Base-by-base conservation (phyloP, 73 alveolate genomes). In the Blepharisma japonicum region DNA sequence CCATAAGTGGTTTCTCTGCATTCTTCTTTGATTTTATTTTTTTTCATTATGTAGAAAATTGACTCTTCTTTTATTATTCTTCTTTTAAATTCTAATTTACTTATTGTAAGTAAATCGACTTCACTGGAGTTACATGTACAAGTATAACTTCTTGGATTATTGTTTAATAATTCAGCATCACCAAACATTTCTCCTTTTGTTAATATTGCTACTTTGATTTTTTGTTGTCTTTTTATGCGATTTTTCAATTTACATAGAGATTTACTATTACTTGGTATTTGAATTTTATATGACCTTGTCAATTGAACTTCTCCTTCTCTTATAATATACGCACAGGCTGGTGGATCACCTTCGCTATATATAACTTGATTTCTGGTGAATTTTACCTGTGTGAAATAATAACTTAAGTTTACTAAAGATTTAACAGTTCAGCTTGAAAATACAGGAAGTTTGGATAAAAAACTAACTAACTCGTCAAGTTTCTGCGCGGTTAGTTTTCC, bases 281-380 rank as follows among this genome's bases (percentile, higher is more conserved):
- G 45, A 6, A 46, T 51, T 7, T 72, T 2, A 68, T 6, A 23
- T 27, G 49, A 32, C 6, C 39, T 80, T 48, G 77, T 55, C 14
- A 85, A 81, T 21, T 81, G 83, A 49, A 85, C 79, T 39, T 85
- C 92, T 46, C 92, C 92, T n/a, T 80, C 74, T 50, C 66, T 68
- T 6, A 85, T 71, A 9, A 85, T 55, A 72, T 77, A 85, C 25
- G 80, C 68, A 42, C 68, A 61, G 39, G 55, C 66, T 47, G 71
- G 51, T 25, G 48, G 45, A 7, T 27, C 71, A 11, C 92, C 92
- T 61, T 80, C 85, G 21, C 23, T 71, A 14, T 68, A n/a, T 9
- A 85, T 56, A 45, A 71, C 23, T 39, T 71, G 45, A 14, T 77
- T 83, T 45, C 71, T 81, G 18, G 55, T 54, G 45, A 55, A 77